Percentiles rank a stretch among this genome's conserved stretches.
Evolutionary conservation across 345 rosid species (phyloP).

Genomic region (Crucihimalaya himalaica): DNA sequence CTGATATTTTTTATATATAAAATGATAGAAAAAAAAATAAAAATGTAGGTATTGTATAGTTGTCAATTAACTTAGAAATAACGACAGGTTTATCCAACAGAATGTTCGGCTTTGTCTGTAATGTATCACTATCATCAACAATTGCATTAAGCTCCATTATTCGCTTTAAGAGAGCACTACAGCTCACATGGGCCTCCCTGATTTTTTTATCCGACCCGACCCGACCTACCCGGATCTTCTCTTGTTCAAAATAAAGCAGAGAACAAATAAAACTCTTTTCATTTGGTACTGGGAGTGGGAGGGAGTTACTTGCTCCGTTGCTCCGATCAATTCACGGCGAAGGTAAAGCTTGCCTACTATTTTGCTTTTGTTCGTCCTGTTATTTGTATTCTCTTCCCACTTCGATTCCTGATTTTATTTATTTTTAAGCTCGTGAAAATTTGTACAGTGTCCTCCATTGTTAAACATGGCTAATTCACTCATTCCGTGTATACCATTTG

Average conservation of each 20-base stretch:
- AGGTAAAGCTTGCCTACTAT: background rate
- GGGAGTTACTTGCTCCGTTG: no score
- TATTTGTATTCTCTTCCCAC: background rate
- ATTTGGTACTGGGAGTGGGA: no score
- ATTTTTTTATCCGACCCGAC: slow-evolving; percentile 5
- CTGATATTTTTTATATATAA: background rate
- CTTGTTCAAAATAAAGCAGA: slow-evolving; percentile 14
- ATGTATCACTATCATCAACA: background rate
- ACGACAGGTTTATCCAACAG: slow-evolving; percentile 2
- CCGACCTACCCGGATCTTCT: background rate
- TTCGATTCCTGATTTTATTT: background rate
- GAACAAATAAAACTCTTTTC: background rate
- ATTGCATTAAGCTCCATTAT: background rate
- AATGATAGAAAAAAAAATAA: background rate
- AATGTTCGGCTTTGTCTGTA: background rate
- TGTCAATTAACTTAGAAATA: background rate
- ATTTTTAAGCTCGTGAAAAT: background rate
- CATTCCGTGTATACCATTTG: background rate
- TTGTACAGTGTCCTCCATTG: background rate
- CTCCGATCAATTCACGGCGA: background rate
- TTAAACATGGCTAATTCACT: background rate
- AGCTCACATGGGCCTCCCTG: slow-evolving; percentile 10
- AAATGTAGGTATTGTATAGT: background rate
- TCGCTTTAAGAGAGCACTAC: background rate
- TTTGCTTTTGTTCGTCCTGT: background rate